These are phyloP conservation scores for Bryoglossum gracile DNA, from an alignment of 495 filamentous ascomycete species.

Conservation along the genomic window DNA sequence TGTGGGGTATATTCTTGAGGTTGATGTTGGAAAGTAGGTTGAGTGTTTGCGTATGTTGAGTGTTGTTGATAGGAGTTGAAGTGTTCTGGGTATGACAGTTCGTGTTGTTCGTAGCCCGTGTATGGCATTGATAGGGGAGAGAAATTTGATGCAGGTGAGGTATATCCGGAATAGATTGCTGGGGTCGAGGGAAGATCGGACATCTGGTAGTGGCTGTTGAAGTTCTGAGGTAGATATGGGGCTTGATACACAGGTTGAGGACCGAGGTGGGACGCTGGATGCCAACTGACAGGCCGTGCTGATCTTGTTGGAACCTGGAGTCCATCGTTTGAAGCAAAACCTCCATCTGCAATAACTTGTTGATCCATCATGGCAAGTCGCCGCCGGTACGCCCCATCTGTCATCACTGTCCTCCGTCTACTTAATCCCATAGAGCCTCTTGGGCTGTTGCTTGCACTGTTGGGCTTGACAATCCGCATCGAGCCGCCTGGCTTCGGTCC, in stretches of 20 bases:
- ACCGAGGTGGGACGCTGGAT: conserved; percentile 44
- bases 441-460: conserved; percentile 63
- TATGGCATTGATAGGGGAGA: conserved; percentile 21
- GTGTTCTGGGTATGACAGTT: conserved; percentile 4
- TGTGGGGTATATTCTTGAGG: conserved; percentile 2
- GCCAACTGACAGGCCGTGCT: conserved; percentile 62
- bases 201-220: conserved; percentile 12
- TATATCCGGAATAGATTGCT: conserved; percentile 21
- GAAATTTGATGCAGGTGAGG: conserved; percentile 20
- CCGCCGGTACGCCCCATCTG: conserved; percentile 29
- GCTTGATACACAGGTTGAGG: conserved; percentile 15
- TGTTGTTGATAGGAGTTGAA: not conserved
- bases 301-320: conserved; percentile 26
- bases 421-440: conserved; percentile 40
- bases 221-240: conserved; percentile 2
- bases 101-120: conserved; percentile 13
- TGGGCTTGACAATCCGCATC: conserved; percentile 58
- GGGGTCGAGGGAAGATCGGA: conserved; percentile 16
- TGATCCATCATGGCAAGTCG: conserved; percentile 28
- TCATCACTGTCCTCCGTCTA: conserved; percentile 32
- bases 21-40: not conserved
- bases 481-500: conserved; percentile 33
- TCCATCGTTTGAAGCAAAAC: conserved; percentile 26
- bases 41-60: not conserved
- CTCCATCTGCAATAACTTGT: conserved; percentile 26